A percentile compares a stretch with the other conserved stretches of the same genome.
These are phyloP conservation scores for Myxozyma udenii DNA, from an alignment of 805 yeast genomes.

Conservation along the genomic window DNA sequence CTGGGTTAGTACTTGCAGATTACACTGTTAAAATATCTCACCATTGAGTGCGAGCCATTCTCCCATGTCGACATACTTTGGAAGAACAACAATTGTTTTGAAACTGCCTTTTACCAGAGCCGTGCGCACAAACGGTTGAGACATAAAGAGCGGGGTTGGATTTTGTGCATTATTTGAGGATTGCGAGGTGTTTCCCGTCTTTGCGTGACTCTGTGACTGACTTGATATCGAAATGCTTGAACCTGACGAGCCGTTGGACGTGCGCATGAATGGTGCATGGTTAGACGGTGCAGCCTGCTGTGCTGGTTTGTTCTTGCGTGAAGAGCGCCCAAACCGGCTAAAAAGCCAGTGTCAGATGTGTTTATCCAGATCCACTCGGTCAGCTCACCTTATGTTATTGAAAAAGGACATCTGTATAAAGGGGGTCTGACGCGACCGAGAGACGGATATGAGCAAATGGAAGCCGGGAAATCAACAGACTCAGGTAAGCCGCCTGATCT, in stretches of 20 bases:
- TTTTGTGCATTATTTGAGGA: slow-evolving; percentile 19
- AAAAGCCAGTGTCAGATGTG: too few species aligned
- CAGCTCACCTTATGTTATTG: slow-evolving; percentile 37
- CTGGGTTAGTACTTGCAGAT: neutral
- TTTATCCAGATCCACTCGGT: too few species aligned
- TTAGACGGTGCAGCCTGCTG: slow-evolving; percentile 16
- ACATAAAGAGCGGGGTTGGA: slow-evolving; percentile 62
- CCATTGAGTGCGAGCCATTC: slow-evolving; percentile 92
- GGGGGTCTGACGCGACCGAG: too few species aligned
- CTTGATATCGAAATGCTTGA: slow-evolving; percentile 14
- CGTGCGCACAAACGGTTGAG: slow-evolving; percentile 91
- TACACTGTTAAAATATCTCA: slow-evolving; percentile 1
- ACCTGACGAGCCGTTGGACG: slow-evolving; percentile 1
- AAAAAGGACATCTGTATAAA: slow-evolving; percentile 38
- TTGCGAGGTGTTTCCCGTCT: too few species aligned
- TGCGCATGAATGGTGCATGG: neutral
- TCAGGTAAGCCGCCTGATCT: too few species aligned
- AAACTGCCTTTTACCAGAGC: slow-evolving; percentile 95
- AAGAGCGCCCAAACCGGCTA: slow-evolving; percentile 60
- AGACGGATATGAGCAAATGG: too few species aligned
- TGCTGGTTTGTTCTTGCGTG: slow-evolving; percentile 47
- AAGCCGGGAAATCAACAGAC: too few species aligned
- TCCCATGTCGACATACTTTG: slow-evolving; percentile 88
- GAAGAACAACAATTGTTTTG: slow-evolving; percentile 90
- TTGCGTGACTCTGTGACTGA: slow-evolving; percentile 8